These are phyloP conservation scores for Fusarium sp. DNA, from an alignment of 2,329 filamentous ascomycete genomes.

Conservation along the genomic window DNA sequence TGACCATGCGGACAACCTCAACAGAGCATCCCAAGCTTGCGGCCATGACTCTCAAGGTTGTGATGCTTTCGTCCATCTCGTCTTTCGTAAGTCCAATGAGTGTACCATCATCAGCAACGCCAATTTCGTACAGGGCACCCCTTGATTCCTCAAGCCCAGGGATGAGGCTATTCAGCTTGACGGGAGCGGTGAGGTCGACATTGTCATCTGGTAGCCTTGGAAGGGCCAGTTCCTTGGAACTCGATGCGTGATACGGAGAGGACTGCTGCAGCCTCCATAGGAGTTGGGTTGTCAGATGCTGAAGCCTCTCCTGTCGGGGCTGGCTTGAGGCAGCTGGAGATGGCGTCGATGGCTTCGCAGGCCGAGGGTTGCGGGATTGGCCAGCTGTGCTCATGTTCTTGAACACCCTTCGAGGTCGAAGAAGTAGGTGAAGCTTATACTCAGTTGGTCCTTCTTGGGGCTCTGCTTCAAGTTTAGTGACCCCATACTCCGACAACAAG, in stretches of 20 bases:
- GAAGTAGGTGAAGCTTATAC: constrained; percentile 92
- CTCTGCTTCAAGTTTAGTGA: constrained; percentile 86
- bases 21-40: constrained; percentile 89
- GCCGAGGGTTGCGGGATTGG: constrained; percentile 24
- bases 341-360: constrained; percentile 41
- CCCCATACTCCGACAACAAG: constrained; percentile 70
- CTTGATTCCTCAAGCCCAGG: constrained; percentile 92
- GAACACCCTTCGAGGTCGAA: constrained; percentile 82
- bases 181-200: constrained; percentile 58
- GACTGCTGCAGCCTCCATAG: constrained; percentile 96
- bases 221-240: constrained; percentile 78
- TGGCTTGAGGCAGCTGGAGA: constrained; percentile 66
- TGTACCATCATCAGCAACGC: constrained; percentile 92
- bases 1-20: constrained; percentile 82
- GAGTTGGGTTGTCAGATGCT: constrained; percentile 94
- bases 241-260: constrained; percentile 87
- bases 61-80: constrained; percentile 91
- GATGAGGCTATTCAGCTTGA: constrained; percentile 68
- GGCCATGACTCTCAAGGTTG: constrained; percentile 89
- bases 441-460: constrained; percentile 95
- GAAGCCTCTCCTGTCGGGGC: constrained; percentile 83
- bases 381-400: constrained; percentile 73
- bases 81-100: constrained; percentile 89
- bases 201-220: constrained; percentile 78
- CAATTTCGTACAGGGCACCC: constrained; percentile 95